phyloP scores from a whole-genome alignment of 768 basidiomycete genomes.

The Tricholoma flavovirens region DNA sequence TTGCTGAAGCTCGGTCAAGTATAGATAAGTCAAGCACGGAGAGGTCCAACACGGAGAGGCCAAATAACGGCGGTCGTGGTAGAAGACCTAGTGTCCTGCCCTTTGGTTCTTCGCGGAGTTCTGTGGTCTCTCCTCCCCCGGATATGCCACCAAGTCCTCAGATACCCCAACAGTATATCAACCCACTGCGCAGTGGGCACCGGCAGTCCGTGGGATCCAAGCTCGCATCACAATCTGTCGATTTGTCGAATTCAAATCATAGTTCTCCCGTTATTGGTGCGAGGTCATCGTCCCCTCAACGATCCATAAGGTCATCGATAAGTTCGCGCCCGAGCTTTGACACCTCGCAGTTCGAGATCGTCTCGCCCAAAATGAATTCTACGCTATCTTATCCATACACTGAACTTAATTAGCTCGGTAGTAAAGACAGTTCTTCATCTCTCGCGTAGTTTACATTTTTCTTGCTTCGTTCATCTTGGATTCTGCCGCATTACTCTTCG shows the following conservation, averaged over 20 bases:
- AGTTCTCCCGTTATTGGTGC: conserved; percentile 16
- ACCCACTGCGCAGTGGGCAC: conserved; percentile 14
- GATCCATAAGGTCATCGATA: conserved; percentile 38
- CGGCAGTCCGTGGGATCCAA: conserved; percentile 28
- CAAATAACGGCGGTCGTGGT: conserved; percentile 22
- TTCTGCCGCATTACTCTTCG: neutral
- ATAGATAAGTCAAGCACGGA: conserved; percentile 25
- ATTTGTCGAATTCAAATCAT: conserved; percentile 20
- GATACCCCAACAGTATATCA: conserved; percentile 47
- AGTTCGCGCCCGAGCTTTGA: conserved; percentile 52
- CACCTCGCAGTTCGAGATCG: conserved; percentile 61
- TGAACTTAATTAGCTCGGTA: conserved; percentile 30
- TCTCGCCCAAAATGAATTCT: conserved; percentile 44
- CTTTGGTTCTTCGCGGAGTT: conserved; percentile 32
- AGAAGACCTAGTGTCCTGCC: conserved; percentile 47
- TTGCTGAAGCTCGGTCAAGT: neutral
- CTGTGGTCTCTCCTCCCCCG: conserved; percentile 24
- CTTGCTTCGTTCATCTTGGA: neutral
- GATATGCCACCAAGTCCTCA: conserved; percentile 63
- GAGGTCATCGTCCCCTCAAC: conserved; percentile 26
- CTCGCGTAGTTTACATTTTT: neutral
- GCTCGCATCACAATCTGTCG: conserved; percentile 29
- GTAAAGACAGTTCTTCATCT: neutral
- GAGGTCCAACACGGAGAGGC: conserved; percentile 35
- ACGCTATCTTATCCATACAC: conserved; percentile 54